Evolutionary conservation across 306 rosid species (phyloP).

Genomic region (Cicer cuneatum): DNA sequence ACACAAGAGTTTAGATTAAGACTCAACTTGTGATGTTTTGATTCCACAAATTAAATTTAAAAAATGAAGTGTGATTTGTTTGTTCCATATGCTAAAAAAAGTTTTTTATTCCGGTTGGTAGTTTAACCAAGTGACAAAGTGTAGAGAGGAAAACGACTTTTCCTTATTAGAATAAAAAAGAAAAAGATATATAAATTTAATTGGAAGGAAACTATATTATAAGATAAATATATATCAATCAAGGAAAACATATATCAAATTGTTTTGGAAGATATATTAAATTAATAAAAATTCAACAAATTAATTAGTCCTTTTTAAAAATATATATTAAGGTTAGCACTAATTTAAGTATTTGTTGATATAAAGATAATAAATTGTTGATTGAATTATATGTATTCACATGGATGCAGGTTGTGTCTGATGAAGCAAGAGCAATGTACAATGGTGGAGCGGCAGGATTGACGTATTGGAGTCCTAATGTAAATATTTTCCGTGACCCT

Average conservation of each 20-base stretch:
- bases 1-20: not conserved
- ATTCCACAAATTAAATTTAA: slow-evolving; percentile 32
- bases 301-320: not conserved
- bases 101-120: slow-evolving; percentile 29
- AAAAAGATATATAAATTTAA: not conserved
- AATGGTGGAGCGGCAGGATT: slow-evolving; percentile 85
- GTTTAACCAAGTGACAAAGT: slow-evolving; percentile 14
- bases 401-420: slow-evolving; percentile 71
- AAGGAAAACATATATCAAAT: not conserved
- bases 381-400: not conserved
- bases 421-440: slow-evolving; percentile 97
- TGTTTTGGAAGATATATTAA: not conserved
- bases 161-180: not conserved
- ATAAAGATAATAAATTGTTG: not conserved
- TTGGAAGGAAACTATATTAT: not conserved
- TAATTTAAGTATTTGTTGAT: not conserved
- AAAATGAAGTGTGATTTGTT: slow-evolving; percentile 6
- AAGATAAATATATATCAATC: not conserved
- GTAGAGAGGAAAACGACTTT: not conserved
- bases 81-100: slow-evolving; percentile 16
- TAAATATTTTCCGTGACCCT: slow-evolving; percentile 89
- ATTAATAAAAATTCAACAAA: not conserved
- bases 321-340: not conserved
- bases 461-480: slow-evolving; percentile 95
- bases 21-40: slow-evolving; percentile 32